Evolutionary conservation across 192 early-diverging fungal genomes (phyloP).

Genomic region (Helicostylum pulchrum): DNA sequence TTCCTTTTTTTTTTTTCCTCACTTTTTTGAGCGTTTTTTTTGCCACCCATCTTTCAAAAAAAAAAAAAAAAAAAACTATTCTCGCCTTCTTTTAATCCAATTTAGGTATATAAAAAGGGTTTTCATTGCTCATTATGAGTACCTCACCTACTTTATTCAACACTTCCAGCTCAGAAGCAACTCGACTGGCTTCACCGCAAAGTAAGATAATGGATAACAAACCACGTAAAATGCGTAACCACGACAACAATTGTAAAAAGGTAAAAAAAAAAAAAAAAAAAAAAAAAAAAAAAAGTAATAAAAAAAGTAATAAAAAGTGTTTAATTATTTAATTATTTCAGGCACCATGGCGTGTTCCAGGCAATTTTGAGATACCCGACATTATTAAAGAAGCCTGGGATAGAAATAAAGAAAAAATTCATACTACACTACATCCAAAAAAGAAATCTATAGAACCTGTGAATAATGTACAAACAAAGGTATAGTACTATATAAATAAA

Average conservation of each 20-base stretch:
- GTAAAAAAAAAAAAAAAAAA: background rate
- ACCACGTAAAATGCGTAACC: background rate
- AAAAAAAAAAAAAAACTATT: background rate
- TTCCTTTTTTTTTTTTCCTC: constrained; percentile 3
- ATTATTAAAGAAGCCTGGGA: constrained; percentile 32
- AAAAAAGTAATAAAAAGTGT: background rate
- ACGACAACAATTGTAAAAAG: constrained; percentile 2
- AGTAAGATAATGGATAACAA: background rate
- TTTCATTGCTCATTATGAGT: constrained; percentile 1
- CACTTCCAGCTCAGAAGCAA: background rate
- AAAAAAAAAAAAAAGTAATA: background rate
- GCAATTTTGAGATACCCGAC: constrained; percentile 33
- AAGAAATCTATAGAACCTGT: constrained; percentile 4
- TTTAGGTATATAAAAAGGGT: background rate
- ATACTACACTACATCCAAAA: background rate
- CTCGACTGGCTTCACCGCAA: constrained; percentile 7
- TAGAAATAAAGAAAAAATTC: background rate
- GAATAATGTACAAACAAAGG: constrained; percentile 6
- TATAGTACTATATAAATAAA: background rate
- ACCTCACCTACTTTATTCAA: constrained; percentile 8
- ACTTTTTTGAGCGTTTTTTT: too few relatives aligned
- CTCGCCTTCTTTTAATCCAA: background rate
- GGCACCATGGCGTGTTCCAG: constrained; percentile 22
- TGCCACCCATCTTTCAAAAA: background rate
- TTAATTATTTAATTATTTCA: constrained; percentile 1